These are phyloP conservation scores for Reutealis trisperma DNA, from an alignment of 345 rosid species.

Conservation along the genomic window DNA sequence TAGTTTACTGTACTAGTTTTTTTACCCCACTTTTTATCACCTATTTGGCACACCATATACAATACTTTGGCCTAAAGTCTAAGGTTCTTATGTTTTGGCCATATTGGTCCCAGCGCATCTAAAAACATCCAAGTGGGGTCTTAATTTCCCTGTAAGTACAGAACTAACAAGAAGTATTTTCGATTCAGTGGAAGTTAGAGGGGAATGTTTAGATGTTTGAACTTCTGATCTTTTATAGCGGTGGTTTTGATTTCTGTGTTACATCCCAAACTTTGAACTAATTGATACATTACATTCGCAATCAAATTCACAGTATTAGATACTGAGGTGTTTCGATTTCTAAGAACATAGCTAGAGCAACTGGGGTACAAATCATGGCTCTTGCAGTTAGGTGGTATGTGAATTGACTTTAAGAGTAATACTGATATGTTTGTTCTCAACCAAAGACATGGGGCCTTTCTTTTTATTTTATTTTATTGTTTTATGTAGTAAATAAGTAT, in stretches of 20 bases:
- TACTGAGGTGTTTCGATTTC: not conserved
- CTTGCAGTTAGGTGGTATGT: not conserved
- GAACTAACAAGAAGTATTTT: not conserved
- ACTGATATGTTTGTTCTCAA: too few species aligned
- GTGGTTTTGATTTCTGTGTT: too few species aligned
- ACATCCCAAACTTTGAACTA: too few species aligned
- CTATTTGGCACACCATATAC: not conserved
- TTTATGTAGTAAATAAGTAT: conserved; percentile 1
- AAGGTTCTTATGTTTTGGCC: not conserved
- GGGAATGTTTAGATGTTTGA: not conserved
- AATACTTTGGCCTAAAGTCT: not conserved
- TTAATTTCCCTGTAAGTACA: too few species aligned
- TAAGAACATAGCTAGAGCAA: too few species aligned
- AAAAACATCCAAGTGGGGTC: not conserved
- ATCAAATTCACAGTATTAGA: not conserved
- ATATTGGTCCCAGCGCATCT: not conserved
- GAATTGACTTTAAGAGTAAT: too few species aligned
- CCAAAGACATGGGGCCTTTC: not conserved
- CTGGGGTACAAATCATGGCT: not conserved
- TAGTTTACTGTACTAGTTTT: not conserved
- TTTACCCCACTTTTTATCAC: not conserved
- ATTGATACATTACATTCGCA: too few species aligned
- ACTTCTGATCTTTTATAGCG: not conserved
- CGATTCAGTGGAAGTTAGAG: not conserved
- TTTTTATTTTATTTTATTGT: not conserved